phyloP scores from a whole-genome alignment of 768 basidiomycete species.

The Russula sp. region DNA sequence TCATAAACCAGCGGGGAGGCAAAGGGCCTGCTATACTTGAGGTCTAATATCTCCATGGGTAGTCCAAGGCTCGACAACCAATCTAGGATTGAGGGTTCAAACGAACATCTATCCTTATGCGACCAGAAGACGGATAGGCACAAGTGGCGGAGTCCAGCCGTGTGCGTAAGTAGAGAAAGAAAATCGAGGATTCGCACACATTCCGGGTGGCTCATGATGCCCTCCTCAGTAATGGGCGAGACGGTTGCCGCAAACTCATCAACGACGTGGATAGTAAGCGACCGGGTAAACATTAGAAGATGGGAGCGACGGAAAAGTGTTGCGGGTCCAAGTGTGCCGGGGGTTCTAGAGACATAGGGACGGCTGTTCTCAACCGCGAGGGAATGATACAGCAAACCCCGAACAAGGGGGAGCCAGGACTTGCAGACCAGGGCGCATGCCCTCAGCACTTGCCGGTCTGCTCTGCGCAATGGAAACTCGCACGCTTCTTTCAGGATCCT shows the following conservation, averaged over 20 bases:
- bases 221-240: neutral
- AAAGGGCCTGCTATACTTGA: constrained; percentile 2
- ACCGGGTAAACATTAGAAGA: constrained; percentile 4
- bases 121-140: constrained; percentile 10
- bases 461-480: constrained; percentile 1
- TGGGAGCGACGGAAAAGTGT: constrained; percentile 5
- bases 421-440: constrained; percentile 18
- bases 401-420: constrained; percentile 13
- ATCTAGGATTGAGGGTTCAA: constrained; percentile 2
- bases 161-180: constrained; percentile 11
- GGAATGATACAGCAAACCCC: constrained; percentile 9
- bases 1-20: constrained; percentile 10
- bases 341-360: neutral
- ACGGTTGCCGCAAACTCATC: neutral
- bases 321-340: constrained; percentile 13
- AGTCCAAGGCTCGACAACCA: constrained; percentile 14
- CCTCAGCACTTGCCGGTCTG: neutral
- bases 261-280: constrained; percentile 9
- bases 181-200: constrained; percentile 13
- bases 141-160: neutral
- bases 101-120: neutral
- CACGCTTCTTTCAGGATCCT: constrained; percentile 10
- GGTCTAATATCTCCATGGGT: constrained; percentile 10
- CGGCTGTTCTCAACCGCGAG: constrained; percentile 16
- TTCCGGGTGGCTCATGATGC: neutral